Base-by-base conservation (phyloP, 441 rosid genomes). In the Aquilaria agallochum region DNA sequence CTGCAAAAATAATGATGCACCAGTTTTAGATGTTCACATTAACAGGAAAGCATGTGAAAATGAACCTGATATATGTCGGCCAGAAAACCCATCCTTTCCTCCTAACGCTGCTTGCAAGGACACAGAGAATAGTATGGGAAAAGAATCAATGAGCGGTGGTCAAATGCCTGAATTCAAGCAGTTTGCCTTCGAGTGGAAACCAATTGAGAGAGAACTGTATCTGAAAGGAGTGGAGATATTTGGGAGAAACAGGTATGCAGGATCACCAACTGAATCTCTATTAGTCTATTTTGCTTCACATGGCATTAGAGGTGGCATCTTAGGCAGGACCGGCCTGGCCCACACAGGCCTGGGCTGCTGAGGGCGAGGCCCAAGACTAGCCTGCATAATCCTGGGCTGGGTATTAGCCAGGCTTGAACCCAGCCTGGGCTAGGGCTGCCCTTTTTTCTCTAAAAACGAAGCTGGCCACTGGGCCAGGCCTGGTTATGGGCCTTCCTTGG, bases 221-320 rank as follows among this genome's bases (percentile, higher is more conserved):
- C 65, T 71, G 62, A 75, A 87, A 64, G 98, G 96, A 77, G 81
- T 94, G 71, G 82, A 89, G 80, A 82, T 87, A 58, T 90, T 87
- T 76, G 98, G 98, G 44, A 87, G 82, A 89, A 90, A 89, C 83
- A 94, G 98, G 97, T 90, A 79, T 58, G 12, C n/a, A 11, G 15
- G 44, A 62, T 67, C 56, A 53, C 56, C 49, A 58, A 14, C 27
- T 55, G 31, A 20, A 9, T 58, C 42, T 36, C 7, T 36, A 4
- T 5, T 36, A 36, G 42, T 46, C 55, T 49, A 42, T 31, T 62
- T 48, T 34, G 11, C 46, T 60, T 53, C 14, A 53, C 52, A 31
- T 7, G 27, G 27, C 27, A 20, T 20, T 20, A 20, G 27, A 20
- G 27, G 27, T 20, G 27, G 27, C 27, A 20, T 20, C 27, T 20